phyloP scores from a whole-genome alignment of 257 asterid genomes.

The Linaria vulgaris region DNA sequence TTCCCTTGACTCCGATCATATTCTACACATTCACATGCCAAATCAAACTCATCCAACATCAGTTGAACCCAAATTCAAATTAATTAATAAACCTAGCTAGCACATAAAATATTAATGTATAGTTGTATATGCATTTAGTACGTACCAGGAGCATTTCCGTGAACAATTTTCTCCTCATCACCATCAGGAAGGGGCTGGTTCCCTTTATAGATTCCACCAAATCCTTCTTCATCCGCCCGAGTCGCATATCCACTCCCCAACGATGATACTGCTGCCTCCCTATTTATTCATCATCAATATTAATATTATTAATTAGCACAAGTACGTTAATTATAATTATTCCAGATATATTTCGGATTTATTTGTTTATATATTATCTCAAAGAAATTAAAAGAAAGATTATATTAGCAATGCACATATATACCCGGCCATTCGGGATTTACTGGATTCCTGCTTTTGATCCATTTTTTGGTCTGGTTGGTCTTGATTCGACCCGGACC shows the following conservation, averaged over 20 bases:
- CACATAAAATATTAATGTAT: no score
- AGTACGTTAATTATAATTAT: no score
- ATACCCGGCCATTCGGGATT: conserved; percentile 18
- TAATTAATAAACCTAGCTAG: no score
- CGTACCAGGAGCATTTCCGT: conserved; percentile 23
- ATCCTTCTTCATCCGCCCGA: conserved; percentile 75
- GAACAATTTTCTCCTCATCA: conserved; percentile 29
- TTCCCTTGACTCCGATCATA: conserved; percentile 40
- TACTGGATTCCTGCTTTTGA: conserved; percentile 2
- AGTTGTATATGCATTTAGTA: no score
- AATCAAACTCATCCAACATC: no score
- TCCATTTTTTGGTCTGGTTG: conserved; percentile 4
- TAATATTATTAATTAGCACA: no score
- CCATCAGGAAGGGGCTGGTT: conserved; percentile 28
- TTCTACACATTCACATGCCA: no score
- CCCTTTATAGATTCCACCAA: conserved; percentile 54
- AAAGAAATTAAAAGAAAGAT: no score
- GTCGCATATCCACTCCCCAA: conserved; percentile 66
- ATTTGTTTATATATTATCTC: no score
- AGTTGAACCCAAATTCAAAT: no score
- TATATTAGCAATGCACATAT: background rate
- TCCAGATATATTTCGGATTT: no score
- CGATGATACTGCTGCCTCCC: conserved; percentile 5
- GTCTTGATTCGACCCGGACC: conserved; percentile 7
- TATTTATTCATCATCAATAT: no score